Conservation (phyloP, 2,329 filamentous ascomycete genomes). For the Sarocladiaceae sp. region DNA sequence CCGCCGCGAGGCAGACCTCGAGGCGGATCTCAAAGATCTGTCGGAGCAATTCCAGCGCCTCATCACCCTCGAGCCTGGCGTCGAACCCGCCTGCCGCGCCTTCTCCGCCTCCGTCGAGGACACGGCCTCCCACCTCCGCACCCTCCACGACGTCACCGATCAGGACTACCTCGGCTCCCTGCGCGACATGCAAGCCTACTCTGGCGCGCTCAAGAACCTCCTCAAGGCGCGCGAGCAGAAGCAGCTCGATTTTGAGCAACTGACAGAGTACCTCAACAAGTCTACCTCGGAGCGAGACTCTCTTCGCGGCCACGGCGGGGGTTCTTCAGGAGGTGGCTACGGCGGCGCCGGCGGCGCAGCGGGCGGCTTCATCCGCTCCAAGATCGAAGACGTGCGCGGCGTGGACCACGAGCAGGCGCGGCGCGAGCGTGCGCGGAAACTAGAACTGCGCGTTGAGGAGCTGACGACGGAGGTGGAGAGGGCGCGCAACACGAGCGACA, state of each 20-base stretch:
- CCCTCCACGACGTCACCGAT: constrained; percentile 85
- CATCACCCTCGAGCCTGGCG: constrained; percentile 78
- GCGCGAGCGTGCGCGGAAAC: constrained; percentile 77
- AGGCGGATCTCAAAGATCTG: constrained; percentile 81
- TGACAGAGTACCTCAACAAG: constrained; percentile 93
- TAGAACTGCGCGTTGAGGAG: constrained; percentile 89
- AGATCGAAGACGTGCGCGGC: constrained; percentile 93
- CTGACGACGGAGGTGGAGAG: constrained; percentile 83
- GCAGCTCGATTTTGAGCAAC: constrained; percentile 92
- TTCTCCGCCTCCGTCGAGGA: constrained; percentile 85
- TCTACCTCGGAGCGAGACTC: constrained; percentile 80
- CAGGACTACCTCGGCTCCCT: constrained; percentile 91
- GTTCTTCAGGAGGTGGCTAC: constrained; percentile 43
- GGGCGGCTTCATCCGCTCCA: constrained; percentile 81
- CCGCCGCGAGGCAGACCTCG: constrained; percentile 79
- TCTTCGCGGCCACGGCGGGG: constrained; percentile 61
- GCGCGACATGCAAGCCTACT: constrained; percentile 94
- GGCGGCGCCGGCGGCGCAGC: constrained; percentile 48
- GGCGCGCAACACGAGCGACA: constrained; percentile 78
- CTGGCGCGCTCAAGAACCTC: constrained; percentile 75
- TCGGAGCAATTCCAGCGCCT: constrained; percentile 94
- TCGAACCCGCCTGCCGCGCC: constrained; percentile 73
- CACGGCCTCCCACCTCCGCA: constrained; percentile 68
- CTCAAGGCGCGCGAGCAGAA: constrained; percentile 95
- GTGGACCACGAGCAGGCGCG: constrained; percentile 93